Percentiles rank a stretch among this genome's conserved stretches.
These are phyloP conservation scores for Populus davidiana DNA, from an alignment of 345 rosid species.

Conservation along the genomic window DNA sequence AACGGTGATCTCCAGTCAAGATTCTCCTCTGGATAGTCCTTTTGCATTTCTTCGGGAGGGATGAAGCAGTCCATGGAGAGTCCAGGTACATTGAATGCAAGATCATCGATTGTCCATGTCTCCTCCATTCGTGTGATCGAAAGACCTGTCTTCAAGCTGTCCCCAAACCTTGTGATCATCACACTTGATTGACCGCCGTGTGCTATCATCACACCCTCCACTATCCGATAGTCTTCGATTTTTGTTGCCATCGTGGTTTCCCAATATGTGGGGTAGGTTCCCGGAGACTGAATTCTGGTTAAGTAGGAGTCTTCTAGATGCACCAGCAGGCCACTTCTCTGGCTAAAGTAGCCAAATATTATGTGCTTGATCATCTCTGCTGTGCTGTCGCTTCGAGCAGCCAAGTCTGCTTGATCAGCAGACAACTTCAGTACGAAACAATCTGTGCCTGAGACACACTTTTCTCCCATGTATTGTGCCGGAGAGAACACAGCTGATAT, in stretches of 20 bases:
- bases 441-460: constrained; percentile 51
- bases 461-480: constrained; percentile 87
- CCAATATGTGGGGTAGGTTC: constrained; percentile 78
- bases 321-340: constrained; percentile 74
- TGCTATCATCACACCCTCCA: constrained; percentile 84
- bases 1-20: constrained; percentile 40
- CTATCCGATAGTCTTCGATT: constrained; percentile 61
- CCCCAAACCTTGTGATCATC: constrained; percentile 81
- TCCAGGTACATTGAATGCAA: constrained; percentile 80
- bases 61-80: constrained; percentile 80
- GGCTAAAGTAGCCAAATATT: constrained; percentile 87
- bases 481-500: constrained; percentile 74
- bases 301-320: constrained; percentile 62
- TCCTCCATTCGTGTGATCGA: constrained; percentile 79
- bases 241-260: constrained; percentile 79
- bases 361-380: constrained; percentile 97
- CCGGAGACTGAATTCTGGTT: constrained; percentile 81
- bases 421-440: constrained; percentile 82
- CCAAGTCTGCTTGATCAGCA: constrained; percentile 67
- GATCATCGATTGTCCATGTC: constrained; percentile 76
- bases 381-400: constrained; percentile 66
- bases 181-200: constrained; percentile 76
- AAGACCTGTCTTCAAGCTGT: constrained; percentile 66
- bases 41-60: constrained; percentile 70
- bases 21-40: constrained; percentile 34